Evolutionary conservation across 1,284 basidiomycete species (phyloP).

Genomic region (Naganishia liquefaciens): DNA sequence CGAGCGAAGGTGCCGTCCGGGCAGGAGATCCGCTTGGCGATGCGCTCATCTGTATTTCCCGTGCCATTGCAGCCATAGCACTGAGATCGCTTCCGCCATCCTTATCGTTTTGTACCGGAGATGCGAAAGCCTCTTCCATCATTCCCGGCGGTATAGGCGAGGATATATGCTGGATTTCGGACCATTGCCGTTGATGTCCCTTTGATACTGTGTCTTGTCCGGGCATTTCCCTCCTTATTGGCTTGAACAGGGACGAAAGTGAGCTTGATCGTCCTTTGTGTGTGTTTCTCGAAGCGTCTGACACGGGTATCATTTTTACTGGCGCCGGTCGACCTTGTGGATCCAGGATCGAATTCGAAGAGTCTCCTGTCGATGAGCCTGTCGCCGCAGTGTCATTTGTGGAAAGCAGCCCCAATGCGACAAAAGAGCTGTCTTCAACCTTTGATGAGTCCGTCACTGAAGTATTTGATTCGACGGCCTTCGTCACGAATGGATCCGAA

Average conservation of each 20-base stretch:
- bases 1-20: background rate
- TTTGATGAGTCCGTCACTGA: background rate
- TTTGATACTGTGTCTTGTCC: background rate
- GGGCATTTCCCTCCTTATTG: background rate
- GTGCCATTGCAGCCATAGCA: too few relatives aligned
- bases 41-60: background rate
- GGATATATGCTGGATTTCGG: constrained; percentile 14
- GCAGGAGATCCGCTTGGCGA: background rate
- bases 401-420: constrained; percentile 4
- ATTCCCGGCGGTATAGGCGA: constrained; percentile 4
- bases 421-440: background rate
- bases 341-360: too few relatives aligned
- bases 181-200: background rate
- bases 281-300: background rate
- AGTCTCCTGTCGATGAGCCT: too few relatives aligned
- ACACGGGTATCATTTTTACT: background rate
- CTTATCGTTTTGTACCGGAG: background rate
- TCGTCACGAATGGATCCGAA: background rate
- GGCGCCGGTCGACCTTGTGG: background rate
- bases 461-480: background rate
- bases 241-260: constrained; percentile 14
- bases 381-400: background rate
- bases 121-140: background rate
- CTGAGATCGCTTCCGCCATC: too few relatives aligned
- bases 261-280: constrained; percentile 19